Evolutionary conservation across 352 stramenopile species (phyloP).

Genomic region (Elongisporangium undulatum): DNA sequence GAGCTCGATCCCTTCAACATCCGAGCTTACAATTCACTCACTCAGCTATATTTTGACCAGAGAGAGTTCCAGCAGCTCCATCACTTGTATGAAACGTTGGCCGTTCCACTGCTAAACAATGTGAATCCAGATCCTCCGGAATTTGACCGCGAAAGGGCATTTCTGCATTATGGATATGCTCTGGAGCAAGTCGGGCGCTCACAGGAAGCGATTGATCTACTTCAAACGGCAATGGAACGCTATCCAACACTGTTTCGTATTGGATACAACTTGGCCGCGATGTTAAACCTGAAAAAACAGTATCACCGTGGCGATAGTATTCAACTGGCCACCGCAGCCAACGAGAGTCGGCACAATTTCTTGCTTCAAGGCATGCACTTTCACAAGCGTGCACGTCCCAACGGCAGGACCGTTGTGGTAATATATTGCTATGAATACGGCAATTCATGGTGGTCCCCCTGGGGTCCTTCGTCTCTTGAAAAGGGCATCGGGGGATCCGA

Average conservation of each 20-base stretch:
- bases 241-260: slow-evolving; percentile 31
- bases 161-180: slow-evolving; percentile 38
- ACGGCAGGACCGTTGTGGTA: slow-evolving; percentile 35
- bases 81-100: slow-evolving; percentile 21
- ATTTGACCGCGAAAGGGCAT: slow-evolving; percentile 22
- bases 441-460: slow-evolving; percentile 86
- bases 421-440: slow-evolving; percentile 93
- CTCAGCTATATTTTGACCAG: slow-evolving; percentile 11
- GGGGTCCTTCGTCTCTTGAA: slow-evolving; percentile 73
- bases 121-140: neutral
- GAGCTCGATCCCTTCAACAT: slow-evolving; percentile 13
- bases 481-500: slow-evolving; percentile 86
- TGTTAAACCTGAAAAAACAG: slow-evolving; percentile 25
- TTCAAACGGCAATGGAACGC: slow-evolving; percentile 15
- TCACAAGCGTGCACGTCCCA: slow-evolving; percentile 21
- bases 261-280: slow-evolving; percentile 47
- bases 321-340: slow-evolving; percentile 25
- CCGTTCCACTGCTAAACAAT: neutral
- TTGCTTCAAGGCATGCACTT: slow-evolving; percentile 17
- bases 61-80: slow-evolving; percentile 18
- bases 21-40: slow-evolving; percentile 14
- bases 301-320: slow-evolving; percentile 22
- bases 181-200: slow-evolving; percentile 16
- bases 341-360: slow-evolving; percentile 28
- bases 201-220: slow-evolving; percentile 26